These are phyloP conservation scores for Pichia sp. DNA, from an alignment of 1,139 yeast species.

Conservation along the genomic window DNA sequence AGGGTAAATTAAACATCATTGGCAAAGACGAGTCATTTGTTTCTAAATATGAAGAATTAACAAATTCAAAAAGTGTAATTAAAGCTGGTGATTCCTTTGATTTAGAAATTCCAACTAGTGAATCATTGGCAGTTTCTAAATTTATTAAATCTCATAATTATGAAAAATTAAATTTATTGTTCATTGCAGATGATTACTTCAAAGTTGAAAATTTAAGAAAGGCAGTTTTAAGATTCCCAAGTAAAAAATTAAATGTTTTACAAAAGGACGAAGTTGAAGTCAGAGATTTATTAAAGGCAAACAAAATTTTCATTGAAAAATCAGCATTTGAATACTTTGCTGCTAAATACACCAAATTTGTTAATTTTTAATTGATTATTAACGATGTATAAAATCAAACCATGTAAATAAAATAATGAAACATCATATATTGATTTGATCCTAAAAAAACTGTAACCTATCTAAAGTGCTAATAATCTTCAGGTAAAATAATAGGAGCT, in stretches of 20 bases:
- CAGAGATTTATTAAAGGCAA: slow-evolving; percentile 76
- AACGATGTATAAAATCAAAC: too few species aligned
- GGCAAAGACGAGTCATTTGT: slow-evolving; percentile 42
- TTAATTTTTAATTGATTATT: slow-evolving; percentile 2
- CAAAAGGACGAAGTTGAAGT: slow-evolving; percentile 78
- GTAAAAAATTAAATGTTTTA: slow-evolving; percentile 53
- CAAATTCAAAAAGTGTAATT: slow-evolving; percentile 12
- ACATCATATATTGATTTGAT: too few species aligned
- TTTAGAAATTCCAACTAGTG: slow-evolving; percentile 25
- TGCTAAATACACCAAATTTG: slow-evolving; percentile 20
- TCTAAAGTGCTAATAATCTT: too few species aligned
- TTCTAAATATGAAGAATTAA: slow-evolving; percentile 9
- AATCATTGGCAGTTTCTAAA: slow-evolving; percentile 41
- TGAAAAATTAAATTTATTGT: slow-evolving; percentile 52
- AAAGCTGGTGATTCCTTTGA: slow-evolving; percentile 23
- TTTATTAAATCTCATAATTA: slow-evolving; percentile 56
- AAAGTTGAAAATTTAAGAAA: slow-evolving; percentile 42
- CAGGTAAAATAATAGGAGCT: background rate
- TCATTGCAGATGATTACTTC: slow-evolving; percentile 52
- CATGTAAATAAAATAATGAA: too few species aligned
- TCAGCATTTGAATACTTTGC: slow-evolving; percentile 57
- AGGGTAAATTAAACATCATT: slow-evolving; percentile 63
- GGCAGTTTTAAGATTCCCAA: slow-evolving; percentile 41
- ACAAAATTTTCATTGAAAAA: slow-evolving; percentile 67
- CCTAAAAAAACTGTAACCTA: background rate